Evolutionary conservation across 2,329 filamentous ascomycete species (phyloP), one percentile per base, ranked within the genome.

Genomic region (Akanthomyces muscarius): DNA sequence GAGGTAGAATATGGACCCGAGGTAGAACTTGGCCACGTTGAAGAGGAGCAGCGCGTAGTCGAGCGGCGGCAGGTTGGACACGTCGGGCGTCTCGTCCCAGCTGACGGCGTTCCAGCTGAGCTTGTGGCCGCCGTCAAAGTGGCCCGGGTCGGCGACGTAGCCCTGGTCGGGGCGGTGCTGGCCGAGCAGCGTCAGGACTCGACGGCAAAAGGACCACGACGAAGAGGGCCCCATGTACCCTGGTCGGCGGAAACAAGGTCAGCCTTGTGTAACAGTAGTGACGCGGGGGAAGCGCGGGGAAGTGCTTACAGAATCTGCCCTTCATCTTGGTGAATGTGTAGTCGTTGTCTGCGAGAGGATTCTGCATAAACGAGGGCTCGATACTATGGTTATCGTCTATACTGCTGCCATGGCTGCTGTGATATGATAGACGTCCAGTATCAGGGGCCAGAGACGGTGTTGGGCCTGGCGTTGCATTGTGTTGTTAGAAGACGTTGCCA

Each of bases 221-320:
- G 73, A 75, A 1, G 72, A 72, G 2, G 73, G 73, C 0, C 73
- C 73, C 69, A 74, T 74, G 60, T 74, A 74, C 72, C 72, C 72
- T 73, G 30, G 23, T 14, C 14, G 11, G 53, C 21, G 4, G 51
- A 30, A 14, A 2, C 8, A 18, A 44, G 28, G 50, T 57, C n/a
- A 54, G 60, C 23, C 13, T 36, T 50, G 21, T 62, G 53, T 52
- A 23, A 47, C 38, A 21, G 48, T 38, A 14, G 4, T n/a, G n/a
- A 42, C 2, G 47, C 18, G 25, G 14, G n/a, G n/a, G 6, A 16
- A 2, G 1, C 18, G 47, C 7, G n/a, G 21, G 5, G 23, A 1
- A 2, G 18, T 2, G 44, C 70, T 68, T 62, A 73, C 72, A 74
- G 48, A 69, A 73, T 47, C 71, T 65, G 2, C 72, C 69, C 42